Evolutionary conservation across 345 rosid genomes (phyloP).

Genomic region (Boechera stricta): DNA sequence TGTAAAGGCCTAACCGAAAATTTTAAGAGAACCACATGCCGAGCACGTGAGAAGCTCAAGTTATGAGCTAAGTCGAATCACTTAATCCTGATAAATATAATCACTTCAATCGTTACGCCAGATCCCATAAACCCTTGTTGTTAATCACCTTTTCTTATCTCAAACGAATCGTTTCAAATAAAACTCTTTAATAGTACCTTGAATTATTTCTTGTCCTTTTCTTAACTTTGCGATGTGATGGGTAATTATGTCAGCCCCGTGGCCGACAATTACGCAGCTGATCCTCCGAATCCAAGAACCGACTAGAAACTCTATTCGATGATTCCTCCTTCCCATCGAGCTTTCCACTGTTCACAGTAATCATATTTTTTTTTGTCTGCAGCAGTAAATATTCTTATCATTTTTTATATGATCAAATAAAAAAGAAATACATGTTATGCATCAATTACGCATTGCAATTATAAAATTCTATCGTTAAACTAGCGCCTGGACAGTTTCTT

Average conservation of each 20-base stretch:
- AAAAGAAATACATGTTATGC: background rate
- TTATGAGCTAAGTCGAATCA: background rate
- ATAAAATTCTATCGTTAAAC: background rate
- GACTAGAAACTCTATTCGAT: conserved; percentile 31
- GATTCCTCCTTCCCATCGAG: conserved; percentile 27
- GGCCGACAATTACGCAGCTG: conserved; percentile 44
- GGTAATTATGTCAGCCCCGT: conserved; percentile 36
- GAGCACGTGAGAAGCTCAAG: background rate
- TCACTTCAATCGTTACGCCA: background rate
- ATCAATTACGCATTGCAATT: background rate
- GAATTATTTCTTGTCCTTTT: background rate
- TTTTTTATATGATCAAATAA: background rate
- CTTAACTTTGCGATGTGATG: conserved; percentile 26
- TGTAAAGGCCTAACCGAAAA: background rate
- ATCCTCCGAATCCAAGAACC: conserved; percentile 25
- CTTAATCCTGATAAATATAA: too few species aligned
- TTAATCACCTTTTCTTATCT: background rate
- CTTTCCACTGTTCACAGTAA: background rate
- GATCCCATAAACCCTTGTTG: background rate
- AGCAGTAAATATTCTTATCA: background rate
- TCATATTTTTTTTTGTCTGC: conserved; percentile 18
- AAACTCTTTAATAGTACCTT: background rate
- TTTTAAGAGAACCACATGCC: too few species aligned
- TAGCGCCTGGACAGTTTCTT: too few species aligned
- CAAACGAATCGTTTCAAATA: background rate